Evolutionary conservation across 192 early-diverging fungal genomes (phyloP), one percentile per base, ranked within the genome.

Genomic region (Kappamyces sp.): DNA sequence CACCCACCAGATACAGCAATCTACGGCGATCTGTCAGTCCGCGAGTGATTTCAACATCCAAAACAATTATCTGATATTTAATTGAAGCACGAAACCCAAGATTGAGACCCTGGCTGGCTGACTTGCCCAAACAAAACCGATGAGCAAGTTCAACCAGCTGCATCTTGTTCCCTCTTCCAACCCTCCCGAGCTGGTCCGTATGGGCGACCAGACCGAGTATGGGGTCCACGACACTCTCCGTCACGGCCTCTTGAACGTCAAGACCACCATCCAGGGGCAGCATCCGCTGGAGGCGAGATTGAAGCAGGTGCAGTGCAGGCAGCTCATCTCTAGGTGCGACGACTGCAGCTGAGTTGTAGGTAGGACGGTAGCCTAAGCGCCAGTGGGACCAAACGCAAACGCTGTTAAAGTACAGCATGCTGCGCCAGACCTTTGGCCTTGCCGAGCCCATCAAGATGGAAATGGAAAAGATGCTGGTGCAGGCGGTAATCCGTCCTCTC

Each of bases 391-490:
- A 76, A 67, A 89, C 91, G 48, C 91, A 92, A 70, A 69, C 80
- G 46, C 78, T 87, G 60, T 75, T 90, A 32, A 89, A 91, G 67
- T 70, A 91, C 59, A 78, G 81, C 49, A 77, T 95, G 83, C 83
- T 86, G 47, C 84, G 89, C 45, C 77, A 82, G 60, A 58, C 85
- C 14, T 90, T 91, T 66, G 96, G 93, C 29, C 71, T 92, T 51
- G 91, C 94, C 64, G 88, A 88, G n/a, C 96, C 93, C 34, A 75
- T 98, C 65, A 85, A 88, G 62, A 73, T 91, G 67, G 86, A 91
- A 62, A 96, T 96, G 93, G 93, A 96, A 65, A 77, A 84, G 49
- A 77, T 70, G 47, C 62, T 91, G 4, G 81, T 89, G 31, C 50
- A 29, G 31, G 64, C 71, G 68, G 77, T 77, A 62, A 40, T 50